These are phyloP conservation scores for Sporisorium scitamineum DNA, from an alignment of 1,284 basidiomycete species.

Conservation along the genomic window DNA sequence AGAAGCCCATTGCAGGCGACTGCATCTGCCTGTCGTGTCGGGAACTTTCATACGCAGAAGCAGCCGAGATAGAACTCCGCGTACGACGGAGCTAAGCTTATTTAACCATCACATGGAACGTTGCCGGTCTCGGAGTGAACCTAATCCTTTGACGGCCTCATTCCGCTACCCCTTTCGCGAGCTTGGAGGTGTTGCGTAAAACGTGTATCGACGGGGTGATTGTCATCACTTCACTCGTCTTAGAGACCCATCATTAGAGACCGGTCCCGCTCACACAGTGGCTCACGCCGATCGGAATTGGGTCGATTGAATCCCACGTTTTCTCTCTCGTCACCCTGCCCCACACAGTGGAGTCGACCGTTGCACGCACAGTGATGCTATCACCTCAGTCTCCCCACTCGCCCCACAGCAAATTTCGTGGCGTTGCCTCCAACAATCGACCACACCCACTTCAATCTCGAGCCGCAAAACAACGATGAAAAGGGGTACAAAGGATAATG, in stretches of 20 bases:
- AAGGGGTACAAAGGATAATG: neutral
- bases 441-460: neutral
- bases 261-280: too few species aligned
- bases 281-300: too few species aligned
- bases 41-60: neutral
- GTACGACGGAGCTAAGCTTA: neutral
- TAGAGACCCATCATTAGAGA: too few species aligned
- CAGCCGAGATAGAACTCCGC: neutral
- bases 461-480: neutral
- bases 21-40: neutral
- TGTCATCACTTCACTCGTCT: too few species aligned
- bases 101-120: neutral
- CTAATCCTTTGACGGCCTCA: too few species aligned
- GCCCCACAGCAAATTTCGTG: neutral
- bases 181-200: too few species aligned
- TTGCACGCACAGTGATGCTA: neutral
- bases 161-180: too few species aligned
- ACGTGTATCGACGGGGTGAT: too few species aligned
- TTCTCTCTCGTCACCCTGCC: too few species aligned
- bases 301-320: too few species aligned
- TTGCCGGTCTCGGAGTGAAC: conserved; percentile 1
- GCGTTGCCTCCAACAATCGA: neutral
- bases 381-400: neutral
- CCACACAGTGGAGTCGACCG: neutral
- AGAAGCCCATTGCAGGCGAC: neutral